A percentile compares a stretch with the other conserved stretches of the same genome.
Evolutionary conservation across 2,329 filamentous ascomycete genomes (phyloP).

Genomic region (Fusarium ramigenum): DNA sequence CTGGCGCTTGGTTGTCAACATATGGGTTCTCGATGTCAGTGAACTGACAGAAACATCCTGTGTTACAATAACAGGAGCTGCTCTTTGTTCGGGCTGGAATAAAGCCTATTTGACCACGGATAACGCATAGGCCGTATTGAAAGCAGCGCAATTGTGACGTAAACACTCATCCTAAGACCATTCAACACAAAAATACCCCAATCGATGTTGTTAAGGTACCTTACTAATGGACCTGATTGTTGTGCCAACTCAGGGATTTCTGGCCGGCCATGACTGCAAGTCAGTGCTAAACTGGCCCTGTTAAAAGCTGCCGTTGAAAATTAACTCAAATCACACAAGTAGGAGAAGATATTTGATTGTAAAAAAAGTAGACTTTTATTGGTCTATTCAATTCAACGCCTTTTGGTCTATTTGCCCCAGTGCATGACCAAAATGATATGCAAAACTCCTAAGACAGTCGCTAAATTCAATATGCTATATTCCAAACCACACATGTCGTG

Average conservation of each 20-base stretch:
- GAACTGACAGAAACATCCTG: neutral
- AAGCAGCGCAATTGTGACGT: neutral
- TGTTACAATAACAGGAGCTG: neutral
- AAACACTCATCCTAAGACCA: neutral
- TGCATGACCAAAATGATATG: constrained; percentile 29
- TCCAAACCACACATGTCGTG: constrained; percentile 21
- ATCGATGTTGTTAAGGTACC: neutral
- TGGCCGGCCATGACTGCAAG: neutral
- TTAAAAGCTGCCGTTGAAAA: neutral
- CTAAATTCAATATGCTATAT: constrained; percentile 36
- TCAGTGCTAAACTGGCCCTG: neutral
- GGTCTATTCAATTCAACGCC: constrained; percentile 30
- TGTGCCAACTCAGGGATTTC: neutral
- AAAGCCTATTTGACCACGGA: neutral
- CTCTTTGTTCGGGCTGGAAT: neutral
- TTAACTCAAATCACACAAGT: neutral
- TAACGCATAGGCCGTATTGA: neutral
- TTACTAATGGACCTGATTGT: neutral
- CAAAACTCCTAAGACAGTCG: constrained; percentile 31
- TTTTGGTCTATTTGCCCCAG: constrained; percentile 29
- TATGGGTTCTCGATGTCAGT: neutral
- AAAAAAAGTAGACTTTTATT: constrained; percentile 16
- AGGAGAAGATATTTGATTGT: neutral
- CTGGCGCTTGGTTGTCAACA: neutral
- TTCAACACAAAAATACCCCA: neutral